Conservation (phyloP, 1,139 yeast genomes). For the Candida glucosophila region DNA sequence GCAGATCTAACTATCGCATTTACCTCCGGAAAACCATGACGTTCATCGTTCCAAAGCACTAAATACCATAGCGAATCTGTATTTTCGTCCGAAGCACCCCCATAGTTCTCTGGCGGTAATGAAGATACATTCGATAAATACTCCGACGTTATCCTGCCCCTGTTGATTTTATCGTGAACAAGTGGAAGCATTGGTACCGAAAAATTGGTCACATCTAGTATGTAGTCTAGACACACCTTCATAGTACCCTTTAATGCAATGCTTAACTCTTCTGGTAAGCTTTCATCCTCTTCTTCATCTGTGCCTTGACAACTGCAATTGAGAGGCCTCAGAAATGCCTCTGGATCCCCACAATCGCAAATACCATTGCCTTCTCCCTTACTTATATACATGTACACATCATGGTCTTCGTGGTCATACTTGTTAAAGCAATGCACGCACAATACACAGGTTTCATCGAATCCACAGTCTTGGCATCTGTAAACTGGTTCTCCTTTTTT, state of each 20-base stretch:
- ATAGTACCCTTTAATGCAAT: constrained; percentile 21
- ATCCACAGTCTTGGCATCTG: constrained; percentile 58
- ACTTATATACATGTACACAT: constrained; percentile 46
- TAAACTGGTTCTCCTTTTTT: constrained; percentile 55
- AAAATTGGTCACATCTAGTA: constrained; percentile 37
- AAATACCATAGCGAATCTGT: constrained; percentile 30
- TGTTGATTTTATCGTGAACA: constrained; percentile 20
- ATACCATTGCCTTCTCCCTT: constrained; percentile 46
- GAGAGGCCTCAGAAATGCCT: constrained; percentile 58
- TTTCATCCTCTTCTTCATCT: constrained; percentile 4
- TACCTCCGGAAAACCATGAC: constrained; percentile 49
- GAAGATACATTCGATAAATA: constrained; percentile 20
- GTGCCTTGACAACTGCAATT: constrained; percentile 39
- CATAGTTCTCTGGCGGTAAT: constrained; percentile 22
- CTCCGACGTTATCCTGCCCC: constrained; percentile 10
- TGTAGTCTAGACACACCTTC: constrained; percentile 34
- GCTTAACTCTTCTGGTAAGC: constrained; percentile 8
- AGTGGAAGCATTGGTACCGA: constrained; percentile 28
- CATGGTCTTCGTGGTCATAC: constrained; percentile 57
- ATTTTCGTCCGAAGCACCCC: constrained; percentile 19
- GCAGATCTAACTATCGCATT: constrained; percentile 31
- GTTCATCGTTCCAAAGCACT: constrained; percentile 68
- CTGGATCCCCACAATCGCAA: constrained; percentile 90
- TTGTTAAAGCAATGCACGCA: constrained; percentile 65
- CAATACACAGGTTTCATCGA: constrained; percentile 67